A percentile compares a stretch with the other conserved stretches of the same genome.
These are phyloP conservation scores for Blepharisma japonicum DNA, from an alignment of 73 alveolate genomes.

Conservation along the genomic window DNA sequence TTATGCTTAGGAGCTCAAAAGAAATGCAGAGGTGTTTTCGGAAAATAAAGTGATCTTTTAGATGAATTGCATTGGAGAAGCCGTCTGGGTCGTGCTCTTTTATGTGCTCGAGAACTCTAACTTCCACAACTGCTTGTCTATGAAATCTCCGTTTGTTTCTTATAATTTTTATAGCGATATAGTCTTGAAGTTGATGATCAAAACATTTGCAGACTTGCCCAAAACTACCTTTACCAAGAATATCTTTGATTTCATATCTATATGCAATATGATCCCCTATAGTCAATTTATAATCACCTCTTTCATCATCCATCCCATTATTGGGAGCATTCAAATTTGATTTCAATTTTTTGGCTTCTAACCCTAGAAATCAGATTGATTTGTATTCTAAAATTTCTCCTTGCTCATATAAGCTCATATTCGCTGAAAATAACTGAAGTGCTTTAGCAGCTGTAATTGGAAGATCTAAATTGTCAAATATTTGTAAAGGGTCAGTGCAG, in stretches of 20 bases:
- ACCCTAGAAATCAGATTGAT: slow-evolving; percentile 7
- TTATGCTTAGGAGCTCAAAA: slow-evolving; percentile 69
- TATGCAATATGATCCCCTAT: slow-evolving; percentile 85
- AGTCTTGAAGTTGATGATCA: slow-evolving; percentile 84
- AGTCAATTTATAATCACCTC: slow-evolving; percentile 78
- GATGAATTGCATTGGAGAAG: slow-evolving; percentile 38
- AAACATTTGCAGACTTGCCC: slow-evolving; percentile 92
- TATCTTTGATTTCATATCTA: slow-evolving; percentile 83
- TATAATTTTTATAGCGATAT: slow-evolving; percentile 85
- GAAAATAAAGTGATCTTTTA: slow-evolving; percentile 50
- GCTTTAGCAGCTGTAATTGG: not conserved
- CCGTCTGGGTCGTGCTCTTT: slow-evolving; percentile 54
- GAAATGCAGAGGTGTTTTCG: slow-evolving; percentile 64
- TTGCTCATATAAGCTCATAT: slow-evolving; percentile 8
- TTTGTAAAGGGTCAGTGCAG: not conserved
- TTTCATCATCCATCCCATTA: slow-evolving; percentile 56
- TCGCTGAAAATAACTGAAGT: not conserved
- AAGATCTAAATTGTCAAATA: not conserved
- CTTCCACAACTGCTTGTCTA: slow-evolving; percentile 85
- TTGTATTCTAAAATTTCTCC: slow-evolving; percentile 20
- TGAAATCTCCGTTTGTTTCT: slow-evolving; percentile 88
- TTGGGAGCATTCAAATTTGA: slow-evolving; percentile 31
- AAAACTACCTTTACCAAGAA: slow-evolving; percentile 92
- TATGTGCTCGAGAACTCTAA: slow-evolving; percentile 69
- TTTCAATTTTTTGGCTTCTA: slow-evolving; percentile 34